These are phyloP conservation scores for Saturnispora galanensis DNA, from an alignment of 805 yeast species.

Conservation along the genomic window DNA sequence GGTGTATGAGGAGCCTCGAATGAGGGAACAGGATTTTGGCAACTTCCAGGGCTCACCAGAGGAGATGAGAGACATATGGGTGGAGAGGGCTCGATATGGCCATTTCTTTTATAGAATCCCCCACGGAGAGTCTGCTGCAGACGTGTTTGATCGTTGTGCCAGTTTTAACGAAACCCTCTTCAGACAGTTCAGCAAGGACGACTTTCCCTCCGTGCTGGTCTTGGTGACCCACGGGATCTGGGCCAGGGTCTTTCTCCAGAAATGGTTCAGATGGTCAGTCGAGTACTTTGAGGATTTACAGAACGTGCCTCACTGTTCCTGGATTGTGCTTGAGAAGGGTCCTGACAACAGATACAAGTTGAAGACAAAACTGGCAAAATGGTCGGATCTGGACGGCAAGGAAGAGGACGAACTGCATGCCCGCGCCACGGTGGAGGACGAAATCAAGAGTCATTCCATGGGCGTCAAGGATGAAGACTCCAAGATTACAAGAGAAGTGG, in stretches of 20 bases:
- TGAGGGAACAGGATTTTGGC: constrained; percentile 94
- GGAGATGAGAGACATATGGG: constrained; percentile 75
- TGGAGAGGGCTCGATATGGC: constrained; percentile 80
- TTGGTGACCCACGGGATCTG: constrained; percentile 90
- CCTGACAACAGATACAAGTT: constrained; percentile 43
- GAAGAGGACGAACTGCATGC: constrained; percentile 15
- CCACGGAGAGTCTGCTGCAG: constrained; percentile 93
- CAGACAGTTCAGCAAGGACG: constrained; percentile 61
- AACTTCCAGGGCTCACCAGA: constrained; percentile 73
- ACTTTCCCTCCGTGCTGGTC: constrained; percentile 73
- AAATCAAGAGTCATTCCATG: constrained; percentile 18
- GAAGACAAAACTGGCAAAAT: constrained; percentile 53
- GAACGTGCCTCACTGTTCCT: constrained; percentile 79
- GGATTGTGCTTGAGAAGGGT: constrained; percentile 65
- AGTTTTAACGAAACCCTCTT: constrained; percentile 82
- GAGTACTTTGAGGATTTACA: constrained; percentile 78
- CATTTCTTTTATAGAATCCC: constrained; percentile 85
- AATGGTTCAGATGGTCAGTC: constrained; percentile 90
- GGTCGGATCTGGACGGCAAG: constrained; percentile 47
- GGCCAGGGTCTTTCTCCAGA: constrained; percentile 87
- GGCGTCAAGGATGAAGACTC: constrained; percentile 18
- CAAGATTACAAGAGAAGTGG: constrained; percentile 33
- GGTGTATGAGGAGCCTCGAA: constrained; percentile 78
- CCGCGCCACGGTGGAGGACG: constrained; percentile 19
- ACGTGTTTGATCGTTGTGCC: constrained; percentile 84